Evolutionary conservation across 2,329 filamentous ascomycete species (phyloP).

Genomic region (Plenodomus lindquistii): DNA sequence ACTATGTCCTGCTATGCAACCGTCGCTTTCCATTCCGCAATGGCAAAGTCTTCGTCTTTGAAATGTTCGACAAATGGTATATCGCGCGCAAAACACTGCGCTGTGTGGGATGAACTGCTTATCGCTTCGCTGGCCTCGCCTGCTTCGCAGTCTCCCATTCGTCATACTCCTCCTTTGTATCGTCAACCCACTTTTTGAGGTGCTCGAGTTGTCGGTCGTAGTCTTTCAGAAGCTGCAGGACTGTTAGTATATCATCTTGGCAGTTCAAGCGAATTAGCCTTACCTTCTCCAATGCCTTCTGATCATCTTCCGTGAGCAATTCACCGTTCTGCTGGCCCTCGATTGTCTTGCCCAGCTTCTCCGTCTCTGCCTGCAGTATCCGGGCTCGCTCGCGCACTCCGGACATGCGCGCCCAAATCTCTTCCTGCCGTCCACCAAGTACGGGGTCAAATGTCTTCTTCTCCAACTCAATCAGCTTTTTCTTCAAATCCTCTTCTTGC

Average conservation of each 20-base stretch:
- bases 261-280: constrained; percentile 22
- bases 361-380: constrained; percentile 73
- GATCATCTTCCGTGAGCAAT: constrained; percentile 69
- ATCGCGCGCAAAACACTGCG: constrained; percentile 13
- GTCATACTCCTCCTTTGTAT: constrained; percentile 62
- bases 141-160: constrained; percentile 53
- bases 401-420: constrained; percentile 83
- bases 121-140: constrained; percentile 29
- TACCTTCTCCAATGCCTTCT: constrained; percentile 76
- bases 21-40: constrained; percentile 18
- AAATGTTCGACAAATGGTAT: constrained; percentile 14
- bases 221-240: constrained; percentile 70
- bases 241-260: constrained; percentile 15
- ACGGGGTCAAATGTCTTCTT: constrained; percentile 73
- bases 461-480: constrained; percentile 71
- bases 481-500: constrained; percentile 77
- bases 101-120: constrained; percentile 3
- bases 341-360: constrained; percentile 61
- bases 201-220: constrained; percentile 79
- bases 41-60: constrained; percentile 17
- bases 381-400: constrained; percentile 73
- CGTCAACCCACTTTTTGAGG: constrained; percentile 67
- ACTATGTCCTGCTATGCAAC: constrained; percentile 5
- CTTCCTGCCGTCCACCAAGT: constrained; percentile 75
- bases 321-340: constrained; percentile 51